Conservation (phyloP, 805 yeast genomes). For the Candida dendrica region DNA sequence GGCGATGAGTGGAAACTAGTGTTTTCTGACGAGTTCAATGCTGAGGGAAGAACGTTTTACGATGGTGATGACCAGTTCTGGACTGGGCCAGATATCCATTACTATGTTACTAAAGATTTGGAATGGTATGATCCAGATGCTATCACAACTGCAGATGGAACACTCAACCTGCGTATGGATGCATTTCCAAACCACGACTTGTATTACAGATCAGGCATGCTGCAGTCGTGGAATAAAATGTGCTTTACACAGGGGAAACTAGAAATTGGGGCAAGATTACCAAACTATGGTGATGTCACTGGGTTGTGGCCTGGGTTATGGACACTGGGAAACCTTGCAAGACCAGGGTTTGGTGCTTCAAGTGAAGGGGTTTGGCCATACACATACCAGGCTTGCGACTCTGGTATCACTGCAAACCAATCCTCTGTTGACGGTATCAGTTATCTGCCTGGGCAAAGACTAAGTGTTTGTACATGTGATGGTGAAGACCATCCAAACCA, state of each 20-base stretch:
- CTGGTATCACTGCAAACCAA: conserved; percentile 44
- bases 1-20: conserved; percentile 36
- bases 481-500: conserved; percentile 40
- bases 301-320: conserved; percentile 49
- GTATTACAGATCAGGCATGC: conserved; percentile 40
- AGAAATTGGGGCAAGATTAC: conserved; percentile 35
- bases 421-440: conserved; percentile 41
- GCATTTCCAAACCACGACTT: conserved; percentile 35
- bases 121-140: conserved; percentile 51
- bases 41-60: conserved; percentile 41
- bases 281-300: conserved; percentile 32
- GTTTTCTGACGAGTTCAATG: conserved; percentile 42
- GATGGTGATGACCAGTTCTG: conserved; percentile 43
- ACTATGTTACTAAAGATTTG: conserved; percentile 41
- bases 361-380: conserved; percentile 49
- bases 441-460: conserved; percentile 37
- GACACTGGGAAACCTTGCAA: conserved; percentile 41
- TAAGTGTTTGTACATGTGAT: conserved; percentile 36
- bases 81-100: conserved; percentile 35
- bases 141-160: conserved; percentile 32
- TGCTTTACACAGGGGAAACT: conserved; percentile 39
- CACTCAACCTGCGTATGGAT: conserved; percentile 33
- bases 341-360: conserved; percentile 41
- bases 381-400: conserved; percentile 39
- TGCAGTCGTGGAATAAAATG: conserved; percentile 41